Percentiles rank a stretch among this genome's conserved stretches.
Conservation (phyloP, 768 basidiomycete species). For the Amanita subjunquillea region DNA sequence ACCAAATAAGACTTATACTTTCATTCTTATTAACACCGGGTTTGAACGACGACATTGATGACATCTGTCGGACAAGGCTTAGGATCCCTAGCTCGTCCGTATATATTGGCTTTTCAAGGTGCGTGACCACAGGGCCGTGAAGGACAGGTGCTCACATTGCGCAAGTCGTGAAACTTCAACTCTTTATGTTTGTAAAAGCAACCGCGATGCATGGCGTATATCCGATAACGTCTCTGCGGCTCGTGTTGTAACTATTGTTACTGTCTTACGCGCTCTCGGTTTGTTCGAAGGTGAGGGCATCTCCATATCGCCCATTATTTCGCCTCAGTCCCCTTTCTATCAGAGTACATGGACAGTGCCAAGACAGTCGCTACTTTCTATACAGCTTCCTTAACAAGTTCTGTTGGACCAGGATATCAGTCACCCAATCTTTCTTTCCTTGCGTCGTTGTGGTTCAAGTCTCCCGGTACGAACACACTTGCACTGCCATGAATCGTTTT, state of each 20-base stretch:
- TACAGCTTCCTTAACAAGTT: slow-evolving; percentile 53
- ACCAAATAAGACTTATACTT: slow-evolving; percentile 48
- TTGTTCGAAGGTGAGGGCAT: slow-evolving; percentile 50
- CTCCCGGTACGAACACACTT: slow-evolving; percentile 41
- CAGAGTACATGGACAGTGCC: slow-evolving; percentile 61
- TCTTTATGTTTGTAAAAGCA: slow-evolving; percentile 24
- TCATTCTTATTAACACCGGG: slow-evolving; percentile 61
- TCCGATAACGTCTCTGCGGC: slow-evolving; percentile 63
- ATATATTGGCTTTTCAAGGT: slow-evolving; percentile 43
- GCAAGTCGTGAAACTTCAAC: slow-evolving; percentile 29
- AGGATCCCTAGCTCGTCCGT: slow-evolving; percentile 29
- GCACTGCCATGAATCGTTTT: neutral
- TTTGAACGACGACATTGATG: slow-evolving; percentile 60
- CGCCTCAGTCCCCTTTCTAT: neutral
- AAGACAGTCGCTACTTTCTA: slow-evolving; percentile 77
- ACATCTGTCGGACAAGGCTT: slow-evolving; percentile 50
- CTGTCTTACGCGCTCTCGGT: slow-evolving; percentile 62
- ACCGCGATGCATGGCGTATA: slow-evolving; percentile 57
- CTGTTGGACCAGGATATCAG: slow-evolving; percentile 50
- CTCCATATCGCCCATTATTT: neutral
- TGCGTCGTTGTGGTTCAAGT: slow-evolving; percentile 67
- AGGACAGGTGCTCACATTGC: slow-evolving; percentile 1
- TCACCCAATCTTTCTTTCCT: slow-evolving; percentile 66
- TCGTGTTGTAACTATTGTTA: slow-evolving; percentile 55
- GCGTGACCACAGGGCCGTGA: slow-evolving; percentile 4